Evolutionary conservation across 73 alveolate species (phyloP).

Genomic region (Paramecium caudatum): DNA sequence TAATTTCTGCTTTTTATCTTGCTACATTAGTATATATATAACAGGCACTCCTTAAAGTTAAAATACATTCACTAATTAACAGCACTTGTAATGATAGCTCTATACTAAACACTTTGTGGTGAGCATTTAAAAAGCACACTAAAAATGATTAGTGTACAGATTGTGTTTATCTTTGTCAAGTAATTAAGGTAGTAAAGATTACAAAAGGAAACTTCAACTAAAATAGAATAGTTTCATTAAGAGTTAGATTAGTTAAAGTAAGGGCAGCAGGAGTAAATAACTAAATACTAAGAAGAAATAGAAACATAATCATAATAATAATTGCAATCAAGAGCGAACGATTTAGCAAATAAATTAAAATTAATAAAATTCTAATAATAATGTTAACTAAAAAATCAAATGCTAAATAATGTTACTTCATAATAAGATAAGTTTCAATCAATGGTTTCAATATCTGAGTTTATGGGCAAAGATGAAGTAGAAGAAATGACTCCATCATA

Average conservation of each 20-base stretch:
- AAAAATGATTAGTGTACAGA: slow-evolving; percentile 5
- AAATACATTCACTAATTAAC: not conserved
- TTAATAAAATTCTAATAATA: not conserved
- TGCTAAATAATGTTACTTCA: slow-evolving; percentile 1
- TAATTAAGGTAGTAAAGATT: slow-evolving; percentile 3
- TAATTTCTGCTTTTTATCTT: not conserved
- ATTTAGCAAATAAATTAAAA: slow-evolving; percentile 36
- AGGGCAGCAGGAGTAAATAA: not conserved
- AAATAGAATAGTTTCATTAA: not conserved
- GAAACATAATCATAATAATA: slow-evolving; percentile 2
- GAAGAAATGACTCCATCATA: not conserved
- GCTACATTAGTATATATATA: not conserved
- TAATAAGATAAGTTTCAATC: slow-evolving; percentile 11
- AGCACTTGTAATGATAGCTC: not conserved
- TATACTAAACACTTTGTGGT: not conserved
- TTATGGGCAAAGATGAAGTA: not conserved
- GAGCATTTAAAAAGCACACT: slow-evolving; percentile 11
- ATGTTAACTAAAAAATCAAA: not conserved
- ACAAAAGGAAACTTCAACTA: not conserved
- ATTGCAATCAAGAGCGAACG: slow-evolving; percentile 48
- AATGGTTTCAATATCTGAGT: slow-evolving; percentile 7
- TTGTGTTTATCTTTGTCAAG: not conserved
- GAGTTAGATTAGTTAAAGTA: not conserved
- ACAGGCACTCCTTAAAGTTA: not conserved
- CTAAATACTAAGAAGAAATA: slow-evolving; percentile 23